Base-by-base conservation (phyloP, 306 rosid genomes). In the Lotus japonicus region DNA sequence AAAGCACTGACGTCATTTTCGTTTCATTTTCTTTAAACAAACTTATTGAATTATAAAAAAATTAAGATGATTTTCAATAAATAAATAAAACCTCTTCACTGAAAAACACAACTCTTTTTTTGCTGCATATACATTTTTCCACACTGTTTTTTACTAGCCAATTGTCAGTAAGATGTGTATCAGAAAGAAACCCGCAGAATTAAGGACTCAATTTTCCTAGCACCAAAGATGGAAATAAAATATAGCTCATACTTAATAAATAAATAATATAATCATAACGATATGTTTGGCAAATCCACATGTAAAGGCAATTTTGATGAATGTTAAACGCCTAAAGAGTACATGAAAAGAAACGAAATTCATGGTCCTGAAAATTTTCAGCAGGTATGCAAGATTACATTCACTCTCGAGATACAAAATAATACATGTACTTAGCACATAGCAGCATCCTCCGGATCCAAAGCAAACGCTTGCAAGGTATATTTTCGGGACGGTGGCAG, bases 391-490 rank as follows among this genome's bases (percentile, higher is more conserved):
- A 77, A 70, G 2, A 54, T 55, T 31, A 63, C 49, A 41, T 28
- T 23, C 38, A 50, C 10, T 21, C 46, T 31, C 7, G 36, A 31
- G 28, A 58, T 60, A 57, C 70, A 65, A 46, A 65, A 65, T 38
- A 45, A 56, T 48, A 48, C 63, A 70, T 72, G 5, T 50, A 41
- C 18, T 36, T 5, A 56, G 64, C 45, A 79, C 35, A 60, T 56
- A 39, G 36, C 21, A 10, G 58, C 58, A 28, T 55, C 58, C 68
- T 48, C 58, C 69, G 33, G 18, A 57, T 65, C 75, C 66, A 52
- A 5, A 55, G 64, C 13, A 72, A 72, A 71, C 13, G 36, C 41
- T 55, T 42, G 68, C 66, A 64, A n/a, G 71, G 73, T 58, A 64
- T 65, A 46, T 28, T 28, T 72, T 36, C 23, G 73, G 58, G 65